Evolutionary conservation across 164 flowering plant species (phyloP).

Genomic region (Amborella trichopoda): DNA sequence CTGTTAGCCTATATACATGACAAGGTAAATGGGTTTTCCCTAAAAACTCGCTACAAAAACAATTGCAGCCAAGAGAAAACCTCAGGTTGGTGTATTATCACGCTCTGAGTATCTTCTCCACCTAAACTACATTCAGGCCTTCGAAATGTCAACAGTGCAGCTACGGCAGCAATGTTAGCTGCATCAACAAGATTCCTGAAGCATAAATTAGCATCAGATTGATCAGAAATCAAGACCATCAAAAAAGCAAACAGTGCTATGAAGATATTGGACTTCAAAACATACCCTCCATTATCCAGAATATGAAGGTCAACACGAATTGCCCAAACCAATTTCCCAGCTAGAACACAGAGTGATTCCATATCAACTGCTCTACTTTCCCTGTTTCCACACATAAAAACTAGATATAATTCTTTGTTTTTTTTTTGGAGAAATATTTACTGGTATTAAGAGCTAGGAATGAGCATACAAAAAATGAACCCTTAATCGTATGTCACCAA

Average conservation of each 20-base stretch:
- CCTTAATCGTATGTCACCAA: too few species aligned
- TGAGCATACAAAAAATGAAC: too few species aligned
- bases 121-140: constrained; percentile 88
- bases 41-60: too few species aligned
- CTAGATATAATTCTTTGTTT: not conserved
- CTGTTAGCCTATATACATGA: too few species aligned
- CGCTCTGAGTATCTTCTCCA: constrained; percentile 85
- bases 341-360: constrained; percentile 86
- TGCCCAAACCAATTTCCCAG: constrained; percentile 90
- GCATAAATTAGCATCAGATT: constrained; percentile 1
- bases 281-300: constrained; percentile 94
- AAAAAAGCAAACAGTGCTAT: not conserved
- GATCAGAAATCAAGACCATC: too few species aligned
- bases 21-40: too few species aligned
- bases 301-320: constrained; percentile 89
- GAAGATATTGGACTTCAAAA: not conserved
- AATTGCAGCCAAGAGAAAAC: too few species aligned
- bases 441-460: too few species aligned
- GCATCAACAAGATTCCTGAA: constrained; percentile 95
- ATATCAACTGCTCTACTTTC: constrained; percentile 95
- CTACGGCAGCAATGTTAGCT: constrained; percentile 93
- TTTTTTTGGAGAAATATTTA: too few species aligned
- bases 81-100: constrained; percentile 81
- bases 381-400: constrained; percentile 36
- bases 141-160: constrained; percentile 80